Evolutionary conservation across 2,329 filamentous ascomycete species (phyloP).

Genomic region (Colletotrichum sp.): DNA sequence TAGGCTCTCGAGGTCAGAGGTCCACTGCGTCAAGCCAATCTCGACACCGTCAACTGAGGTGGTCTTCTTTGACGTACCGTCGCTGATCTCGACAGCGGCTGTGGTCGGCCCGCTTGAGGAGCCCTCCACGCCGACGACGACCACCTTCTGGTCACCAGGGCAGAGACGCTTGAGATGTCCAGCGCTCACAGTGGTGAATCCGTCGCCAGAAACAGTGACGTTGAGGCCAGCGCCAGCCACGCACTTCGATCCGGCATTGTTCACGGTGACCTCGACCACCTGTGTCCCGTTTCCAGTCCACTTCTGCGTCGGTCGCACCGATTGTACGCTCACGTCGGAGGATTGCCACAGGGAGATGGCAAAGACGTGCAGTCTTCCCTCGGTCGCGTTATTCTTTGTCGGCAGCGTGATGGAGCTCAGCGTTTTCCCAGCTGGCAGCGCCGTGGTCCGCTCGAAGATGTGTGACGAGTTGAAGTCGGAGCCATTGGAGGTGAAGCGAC

Average conservation of each 20-base stretch:
- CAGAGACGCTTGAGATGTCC: slow-evolving; percentile 43
- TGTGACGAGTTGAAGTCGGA: slow-evolving; percentile 48
- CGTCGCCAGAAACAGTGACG: slow-evolving; percentile 33
- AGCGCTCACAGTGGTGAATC: slow-evolving; percentile 48
- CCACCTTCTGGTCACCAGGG: slow-evolving; percentile 47
- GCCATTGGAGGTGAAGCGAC: slow-evolving; percentile 41
- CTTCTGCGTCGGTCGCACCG: slow-evolving; percentile 48
- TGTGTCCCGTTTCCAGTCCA: slow-evolving; percentile 39
- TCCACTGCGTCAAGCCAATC: slow-evolving; percentile 41
- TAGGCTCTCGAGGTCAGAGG: slow-evolving; percentile 37
- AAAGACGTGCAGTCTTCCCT: slow-evolving; percentile 47
- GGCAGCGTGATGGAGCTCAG: slow-evolving; percentile 46
- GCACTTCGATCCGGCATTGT: slow-evolving; percentile 41
- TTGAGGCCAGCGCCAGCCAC: slow-evolving; percentile 31
- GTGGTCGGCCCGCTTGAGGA: slow-evolving; percentile 25
- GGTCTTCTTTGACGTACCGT: slow-evolving; percentile 14
- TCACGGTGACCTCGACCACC: slow-evolving; percentile 44
- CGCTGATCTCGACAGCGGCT: slow-evolving; percentile 25
- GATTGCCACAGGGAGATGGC: slow-evolving; percentile 40
- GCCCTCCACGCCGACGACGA: slow-evolving; percentile 40
- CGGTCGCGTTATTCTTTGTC: slow-evolving; percentile 36
- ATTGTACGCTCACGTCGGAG: slow-evolving; percentile 36
- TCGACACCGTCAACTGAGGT: slow-evolving; percentile 24
- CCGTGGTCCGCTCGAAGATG: slow-evolving; percentile 49
- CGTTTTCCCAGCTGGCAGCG: slow-evolving; percentile 40